Evolutionary conservation across 257 asterid species (phyloP).

Genomic region (Plantago elongata): DNA sequence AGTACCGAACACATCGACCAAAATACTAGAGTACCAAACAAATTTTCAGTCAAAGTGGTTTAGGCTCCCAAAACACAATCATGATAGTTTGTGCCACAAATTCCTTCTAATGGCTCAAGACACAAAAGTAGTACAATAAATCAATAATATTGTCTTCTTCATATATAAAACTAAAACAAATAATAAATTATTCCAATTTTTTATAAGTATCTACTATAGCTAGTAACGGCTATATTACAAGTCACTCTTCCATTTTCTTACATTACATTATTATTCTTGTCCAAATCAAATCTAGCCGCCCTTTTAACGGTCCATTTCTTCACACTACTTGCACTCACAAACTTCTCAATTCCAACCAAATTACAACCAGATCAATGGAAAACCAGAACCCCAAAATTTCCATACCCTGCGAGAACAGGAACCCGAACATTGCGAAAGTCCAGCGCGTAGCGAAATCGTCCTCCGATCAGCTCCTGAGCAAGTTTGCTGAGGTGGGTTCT

Average conservation of each 20-base stretch:
- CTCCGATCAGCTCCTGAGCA: conserved; percentile 72
- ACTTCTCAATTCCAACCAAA: background rate
- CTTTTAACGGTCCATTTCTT: conserved; percentile 49
- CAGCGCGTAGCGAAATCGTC: conserved; percentile 77
- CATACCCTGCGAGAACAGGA: conserved; percentile 17
- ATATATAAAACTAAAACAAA: background rate
- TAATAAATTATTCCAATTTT: background rate
- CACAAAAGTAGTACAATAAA: background rate
- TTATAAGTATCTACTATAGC: background rate
- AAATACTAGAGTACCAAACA: no score
- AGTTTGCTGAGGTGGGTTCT: conserved; percentile 68
- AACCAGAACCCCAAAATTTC: conserved; percentile 22
- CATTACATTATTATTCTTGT: background rate
- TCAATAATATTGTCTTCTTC: background rate
- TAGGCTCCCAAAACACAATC: background rate
- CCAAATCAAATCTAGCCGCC: conserved; percentile 25
- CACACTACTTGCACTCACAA: background rate
- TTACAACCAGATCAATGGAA: conserved; percentile 25
- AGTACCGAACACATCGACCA: no score
- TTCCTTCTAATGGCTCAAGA: background rate
- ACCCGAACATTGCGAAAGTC: conserved; percentile 31
- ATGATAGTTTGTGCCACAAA: background rate
- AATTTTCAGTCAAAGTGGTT: no score
- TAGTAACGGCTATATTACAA: conserved; percentile 53
- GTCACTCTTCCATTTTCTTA: conserved; percentile 3